These are phyloP conservation scores for Candida saitoana DNA, from an alignment of 805 yeast genomes.

Conservation along the genomic window DNA sequence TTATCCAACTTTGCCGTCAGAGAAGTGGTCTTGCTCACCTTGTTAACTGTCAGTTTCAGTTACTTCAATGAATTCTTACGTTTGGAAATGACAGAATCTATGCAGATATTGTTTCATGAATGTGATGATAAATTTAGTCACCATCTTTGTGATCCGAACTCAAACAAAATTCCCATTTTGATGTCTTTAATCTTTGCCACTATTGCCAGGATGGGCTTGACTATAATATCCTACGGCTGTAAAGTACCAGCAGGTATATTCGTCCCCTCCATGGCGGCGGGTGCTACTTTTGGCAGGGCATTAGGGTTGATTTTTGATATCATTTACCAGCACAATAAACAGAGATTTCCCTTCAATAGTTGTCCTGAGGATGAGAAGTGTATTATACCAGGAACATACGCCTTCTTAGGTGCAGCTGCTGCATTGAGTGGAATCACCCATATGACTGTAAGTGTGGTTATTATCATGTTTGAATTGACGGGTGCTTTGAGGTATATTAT, in stretches of 20 bases:
- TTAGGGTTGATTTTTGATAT: conserved; percentile 69
- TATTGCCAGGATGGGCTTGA: conserved; percentile 60
- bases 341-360: conserved; percentile 29
- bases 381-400: conserved; percentile 91
- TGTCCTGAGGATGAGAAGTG: conserved; percentile 44
- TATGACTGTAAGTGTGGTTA: conserved; percentile 86
- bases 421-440: conserved; percentile 93
- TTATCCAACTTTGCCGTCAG: conserved; percentile 54
- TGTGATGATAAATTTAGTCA: conserved; percentile 52
- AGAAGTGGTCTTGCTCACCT: conserved; percentile 67
- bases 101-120: conserved; percentile 85
- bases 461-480: conserved; percentile 92
- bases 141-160: conserved; percentile 33
- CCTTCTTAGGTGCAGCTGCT: conserved; percentile 94
- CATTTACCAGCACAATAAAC: conserved; percentile 25
- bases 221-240: conserved; percentile 84
- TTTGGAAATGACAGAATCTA: conserved; percentile 91
- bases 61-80: conserved; percentile 79
- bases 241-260: conserved; percentile 97
- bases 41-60: conserved; percentile 69
- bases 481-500: conserved; percentile 90
- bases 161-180: conserved; percentile 34
- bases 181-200: conserved; percentile 67
- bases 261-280: conserved; percentile 95
- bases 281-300: conserved; percentile 90